phyloP scores from a whole-genome alignment of 495 filamentous ascomycete species.

The Penicillium salamii region DNA sequence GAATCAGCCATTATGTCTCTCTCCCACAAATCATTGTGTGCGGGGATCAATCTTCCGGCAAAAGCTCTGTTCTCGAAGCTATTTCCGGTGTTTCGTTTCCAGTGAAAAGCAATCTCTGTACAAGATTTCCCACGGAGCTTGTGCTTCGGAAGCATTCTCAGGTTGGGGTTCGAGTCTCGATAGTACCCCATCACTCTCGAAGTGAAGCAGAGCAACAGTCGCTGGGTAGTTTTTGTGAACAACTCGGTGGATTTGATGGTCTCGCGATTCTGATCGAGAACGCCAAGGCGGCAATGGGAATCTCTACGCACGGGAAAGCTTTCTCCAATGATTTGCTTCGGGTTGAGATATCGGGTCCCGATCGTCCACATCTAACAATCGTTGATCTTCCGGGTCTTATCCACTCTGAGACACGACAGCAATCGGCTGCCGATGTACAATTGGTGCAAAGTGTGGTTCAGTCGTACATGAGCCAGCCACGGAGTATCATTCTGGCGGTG shows the following conservation, averaged over 20 bases:
- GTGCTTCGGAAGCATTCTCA: slow-evolving; percentile 38
- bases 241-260: no score
- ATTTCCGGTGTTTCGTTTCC: slow-evolving; percentile 63
- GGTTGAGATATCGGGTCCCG: slow-evolving; percentile 51
- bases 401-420: slow-evolving; percentile 40
- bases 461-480: slow-evolving; percentile 48
- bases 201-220: slow-evolving; percentile 19
- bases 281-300: slow-evolving; percentile 52
- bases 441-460: slow-evolving; percentile 45
- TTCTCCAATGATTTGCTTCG: slow-evolving; percentile 50
- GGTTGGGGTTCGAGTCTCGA: slow-evolving; percentile 21
- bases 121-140: slow-evolving; percentile 57
- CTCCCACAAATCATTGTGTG: slow-evolving; percentile 63
- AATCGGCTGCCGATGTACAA: slow-evolving; percentile 36
- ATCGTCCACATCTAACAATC: slow-evolving; percentile 52
- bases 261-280: slow-evolving; percentile 44
- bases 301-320: slow-evolving; percentile 29
- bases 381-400: slow-evolving; percentile 56
- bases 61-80: slow-evolving; percentile 66
- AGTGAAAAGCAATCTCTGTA: slow-evolving; percentile 49
- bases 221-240: slow-evolving; percentile 25
- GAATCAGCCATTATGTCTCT: not conserved
- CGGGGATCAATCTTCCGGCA: slow-evolving; percentile 61
- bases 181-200: slow-evolving; percentile 32
- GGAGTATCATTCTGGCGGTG: slow-evolving; percentile 53